Percentiles rank a stretch among this genome's conserved stretches.
These are phyloP conservation scores for Gillenia trifoliata DNA, from an alignment of 306 rosid species.

Conservation along the genomic window DNA sequence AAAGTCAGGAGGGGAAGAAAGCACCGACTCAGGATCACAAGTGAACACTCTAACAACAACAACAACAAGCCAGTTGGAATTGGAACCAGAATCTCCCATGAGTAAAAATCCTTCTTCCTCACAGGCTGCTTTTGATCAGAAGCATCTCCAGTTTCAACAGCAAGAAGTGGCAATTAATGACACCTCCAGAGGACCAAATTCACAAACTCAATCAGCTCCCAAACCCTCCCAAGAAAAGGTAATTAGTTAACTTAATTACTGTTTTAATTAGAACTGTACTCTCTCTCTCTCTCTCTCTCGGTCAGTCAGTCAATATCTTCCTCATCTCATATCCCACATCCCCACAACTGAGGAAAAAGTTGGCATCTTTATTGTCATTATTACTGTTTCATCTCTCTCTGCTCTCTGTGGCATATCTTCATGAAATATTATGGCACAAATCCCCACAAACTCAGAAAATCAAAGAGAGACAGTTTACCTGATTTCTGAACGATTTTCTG, in stretches of 20 bases:
- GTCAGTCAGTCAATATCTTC: not conserved
- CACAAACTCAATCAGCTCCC: slow-evolving; percentile 27
- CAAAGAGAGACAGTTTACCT: slow-evolving; percentile 58
- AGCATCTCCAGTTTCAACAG: slow-evolving; percentile 33
- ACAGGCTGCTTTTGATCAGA: slow-evolving; percentile 49
- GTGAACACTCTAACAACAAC: slow-evolving; percentile 43
- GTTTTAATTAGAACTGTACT: not conserved
- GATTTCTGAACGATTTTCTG: slow-evolving; percentile 80
- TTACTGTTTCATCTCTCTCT: slow-evolving; percentile 20
- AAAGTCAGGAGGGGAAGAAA: slow-evolving; percentile 82
- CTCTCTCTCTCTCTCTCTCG: not conserved
- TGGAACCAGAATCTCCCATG: slow-evolving; percentile 76
- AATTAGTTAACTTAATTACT: not conserved
- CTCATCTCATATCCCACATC: slow-evolving; percentile 13
- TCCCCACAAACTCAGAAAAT: slow-evolving; percentile 75
- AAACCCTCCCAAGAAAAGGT: slow-evolving; percentile 76
- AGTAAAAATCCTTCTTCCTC: slow-evolving; percentile 62
- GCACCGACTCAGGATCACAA: slow-evolving; percentile 87
- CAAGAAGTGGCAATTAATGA: slow-evolving; percentile 48
- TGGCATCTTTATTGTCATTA: slow-evolving; percentile 38
- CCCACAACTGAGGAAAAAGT: slow-evolving; percentile 44
- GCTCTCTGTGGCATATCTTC: slow-evolving; percentile 27
- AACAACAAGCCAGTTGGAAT: slow-evolving; percentile 43
- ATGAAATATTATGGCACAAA: slow-evolving; percentile 50
- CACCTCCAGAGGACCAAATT: slow-evolving; percentile 26